Evolutionary conservation across 2,329 filamentous ascomycete species (phyloP).

Genomic region (Chaetomium globosum): DNA sequence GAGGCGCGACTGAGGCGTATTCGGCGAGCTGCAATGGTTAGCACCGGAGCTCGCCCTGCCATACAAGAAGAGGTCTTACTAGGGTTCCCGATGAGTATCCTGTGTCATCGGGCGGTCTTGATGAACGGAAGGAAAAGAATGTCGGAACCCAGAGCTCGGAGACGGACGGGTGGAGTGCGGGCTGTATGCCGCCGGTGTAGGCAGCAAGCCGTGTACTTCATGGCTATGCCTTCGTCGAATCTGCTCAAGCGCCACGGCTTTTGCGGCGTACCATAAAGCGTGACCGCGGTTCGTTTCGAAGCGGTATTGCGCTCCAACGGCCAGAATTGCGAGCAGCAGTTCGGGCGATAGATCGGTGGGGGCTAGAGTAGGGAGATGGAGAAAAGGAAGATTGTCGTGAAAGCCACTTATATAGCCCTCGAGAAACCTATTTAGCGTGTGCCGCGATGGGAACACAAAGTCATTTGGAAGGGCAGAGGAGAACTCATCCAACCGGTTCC

Average conservation of each 20-base stretch:
- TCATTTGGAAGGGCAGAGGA: constrained; percentile 61
- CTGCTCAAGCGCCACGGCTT: constrained; percentile 60
- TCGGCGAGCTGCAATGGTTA: constrained; percentile 52
- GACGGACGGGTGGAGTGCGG: constrained; percentile 63
- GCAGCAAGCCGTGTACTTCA: constrained; percentile 59
- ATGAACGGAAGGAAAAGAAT: constrained; percentile 62
- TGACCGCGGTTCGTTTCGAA: constrained; percentile 63
- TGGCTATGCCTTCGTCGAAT: constrained; percentile 60
- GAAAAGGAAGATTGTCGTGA: constrained; percentile 60
- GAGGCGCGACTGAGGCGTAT: constrained; percentile 60
- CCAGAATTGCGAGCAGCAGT: constrained; percentile 66
- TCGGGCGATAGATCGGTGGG: constrained; percentile 68
- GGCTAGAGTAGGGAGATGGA: constrained; percentile 68
- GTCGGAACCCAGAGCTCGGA: constrained; percentile 58
- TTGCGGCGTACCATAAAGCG: constrained; percentile 64
- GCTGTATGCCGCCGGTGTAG: constrained; percentile 61
- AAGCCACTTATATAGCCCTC: constrained; percentile 72
- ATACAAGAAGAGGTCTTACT: constrained; percentile 48
- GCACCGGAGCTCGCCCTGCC: background rate
- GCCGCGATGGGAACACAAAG: constrained; percentile 69
- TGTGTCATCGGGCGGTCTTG: constrained; percentile 60
- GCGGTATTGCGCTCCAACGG: constrained; percentile 68
- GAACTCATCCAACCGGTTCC: constrained; percentile 63
- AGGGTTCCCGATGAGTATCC: constrained; percentile 61
- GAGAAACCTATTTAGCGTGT: constrained; percentile 68